Conservation (phyloP, 1,284 basidiomycete genomes). For the Anthracocystis panici-leucophaei region DNA sequence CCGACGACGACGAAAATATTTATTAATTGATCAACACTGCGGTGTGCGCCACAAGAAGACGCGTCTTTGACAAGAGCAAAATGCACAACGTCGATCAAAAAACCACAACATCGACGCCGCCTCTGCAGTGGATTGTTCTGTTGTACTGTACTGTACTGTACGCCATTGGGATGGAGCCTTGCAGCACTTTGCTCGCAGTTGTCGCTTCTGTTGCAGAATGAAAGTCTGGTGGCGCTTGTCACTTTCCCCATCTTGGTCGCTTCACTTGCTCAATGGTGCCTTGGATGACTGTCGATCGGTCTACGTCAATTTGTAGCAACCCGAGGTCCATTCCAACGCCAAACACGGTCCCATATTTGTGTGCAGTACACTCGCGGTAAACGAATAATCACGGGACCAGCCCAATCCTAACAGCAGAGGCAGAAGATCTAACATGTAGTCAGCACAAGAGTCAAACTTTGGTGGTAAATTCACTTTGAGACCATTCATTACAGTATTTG, state of each 20-base stretch:
- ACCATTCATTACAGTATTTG: too few relatives aligned
- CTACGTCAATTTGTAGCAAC: conserved; percentile 24
- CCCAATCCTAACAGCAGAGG: too few relatives aligned
- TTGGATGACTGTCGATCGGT: conserved; percentile 19
- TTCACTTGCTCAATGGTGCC: not conserved
- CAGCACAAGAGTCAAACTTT: too few relatives aligned
- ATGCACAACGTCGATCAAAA: conserved; percentile 7
- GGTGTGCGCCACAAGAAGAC: not conserved
- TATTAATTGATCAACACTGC: not conserved
- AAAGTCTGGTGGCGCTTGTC: not conserved
- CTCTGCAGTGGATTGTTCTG: not conserved
- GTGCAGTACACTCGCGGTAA: too few relatives aligned
- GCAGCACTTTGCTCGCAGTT: not conserved
- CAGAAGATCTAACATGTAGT: too few relatives aligned
- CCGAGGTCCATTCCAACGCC: conserved; percentile 9
- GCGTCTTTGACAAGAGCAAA: not conserved
- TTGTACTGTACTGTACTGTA: not conserved
- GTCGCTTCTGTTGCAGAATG: conserved; percentile 1
- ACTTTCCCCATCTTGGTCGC: not conserved
- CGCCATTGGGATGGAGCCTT: not conserved
- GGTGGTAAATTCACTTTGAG: too few relatives aligned
- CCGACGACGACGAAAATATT: not conserved
- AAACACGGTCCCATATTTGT: conserved; percentile 6
- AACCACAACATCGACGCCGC: not conserved
- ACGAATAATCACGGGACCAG: too few relatives aligned